These are phyloP conservation scores for Agrocybe pediades DNA, from an alignment of 768 basidiomycete species.

Conservation along the genomic window DNA sequence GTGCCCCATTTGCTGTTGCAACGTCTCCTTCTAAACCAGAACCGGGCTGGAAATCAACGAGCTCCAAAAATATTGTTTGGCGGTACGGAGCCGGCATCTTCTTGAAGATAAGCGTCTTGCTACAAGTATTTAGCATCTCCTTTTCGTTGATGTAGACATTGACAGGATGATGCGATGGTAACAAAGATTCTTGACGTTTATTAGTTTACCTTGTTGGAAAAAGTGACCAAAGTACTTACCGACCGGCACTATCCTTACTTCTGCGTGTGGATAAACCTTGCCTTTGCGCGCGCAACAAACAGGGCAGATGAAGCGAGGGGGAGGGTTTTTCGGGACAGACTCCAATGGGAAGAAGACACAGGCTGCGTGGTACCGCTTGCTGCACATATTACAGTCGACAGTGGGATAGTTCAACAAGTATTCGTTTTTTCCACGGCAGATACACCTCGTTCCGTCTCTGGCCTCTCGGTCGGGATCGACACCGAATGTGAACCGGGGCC, in stretches of 20 bases:
- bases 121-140: slow-evolving; percentile 74
- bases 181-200: slow-evolving; percentile 19
- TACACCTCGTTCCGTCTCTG: slow-evolving; percentile 76
- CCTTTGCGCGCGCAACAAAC: slow-evolving; percentile 79
- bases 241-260: slow-evolving; percentile 67
- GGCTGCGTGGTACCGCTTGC: slow-evolving; percentile 66
- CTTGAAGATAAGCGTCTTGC: slow-evolving; percentile 71
- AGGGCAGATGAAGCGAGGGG: slow-evolving; percentile 63
- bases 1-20: slow-evolving; percentile 20
- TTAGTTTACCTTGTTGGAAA: not conserved
- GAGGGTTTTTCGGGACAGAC: slow-evolving; percentile 22
- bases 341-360: slow-evolving; percentile 75
- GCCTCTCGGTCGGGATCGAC: slow-evolving; percentile 78
- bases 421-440: slow-evolving; percentile 70
- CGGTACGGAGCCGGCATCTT: slow-evolving; percentile 63
- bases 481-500: slow-evolving; percentile 68
- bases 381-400: slow-evolving; percentile 69
- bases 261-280: slow-evolving; percentile 68
- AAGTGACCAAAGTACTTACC: slow-evolving; percentile 33
- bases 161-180: slow-evolving; percentile 44
- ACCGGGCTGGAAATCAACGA: slow-evolving; percentile 63
- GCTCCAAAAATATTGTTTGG: slow-evolving; percentile 74
- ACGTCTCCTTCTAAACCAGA: slow-evolving; percentile 41
- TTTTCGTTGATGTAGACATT: slow-evolving; percentile 73
- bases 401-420: slow-evolving; percentile 63